Percentiles rank a stretch among this genome's conserved stretches.
phyloP scores from a whole-genome alignment of 306 rosid genomes.

The Medicago ruthenica region DNA sequence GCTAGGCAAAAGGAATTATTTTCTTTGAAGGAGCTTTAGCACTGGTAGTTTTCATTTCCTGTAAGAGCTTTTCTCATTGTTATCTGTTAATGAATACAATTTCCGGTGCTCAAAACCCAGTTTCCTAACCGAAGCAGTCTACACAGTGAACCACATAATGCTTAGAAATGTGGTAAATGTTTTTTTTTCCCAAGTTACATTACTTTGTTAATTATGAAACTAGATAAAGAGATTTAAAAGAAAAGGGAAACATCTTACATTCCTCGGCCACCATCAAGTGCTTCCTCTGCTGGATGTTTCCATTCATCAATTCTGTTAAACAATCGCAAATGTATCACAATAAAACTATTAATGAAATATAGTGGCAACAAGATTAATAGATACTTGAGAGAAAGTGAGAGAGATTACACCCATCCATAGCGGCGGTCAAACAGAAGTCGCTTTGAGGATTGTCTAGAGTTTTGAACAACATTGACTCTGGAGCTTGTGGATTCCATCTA shows the following conservation, averaged over 20 bases:
- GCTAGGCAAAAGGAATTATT: not conserved
- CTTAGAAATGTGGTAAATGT: not conserved
- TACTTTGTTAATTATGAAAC: constrained; percentile 11
- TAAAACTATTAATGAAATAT: not conserved
- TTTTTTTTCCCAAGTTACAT: not conserved
- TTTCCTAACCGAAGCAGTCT: not conserved
- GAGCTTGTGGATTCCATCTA: constrained; percentile 51
- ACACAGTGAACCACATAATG: not conserved
- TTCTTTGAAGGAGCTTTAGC: not conserved
- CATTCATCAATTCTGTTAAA: constrained; percentile 83
- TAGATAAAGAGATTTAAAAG: not conserved
- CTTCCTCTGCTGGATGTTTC: constrained; percentile 87
- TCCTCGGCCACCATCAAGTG: constrained; percentile 93
- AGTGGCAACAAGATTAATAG: not conserved
- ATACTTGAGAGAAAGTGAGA: constrained; percentile 29
- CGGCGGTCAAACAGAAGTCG: constrained; percentile 88
- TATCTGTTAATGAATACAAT: not conserved
- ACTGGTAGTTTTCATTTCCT: not conserved
- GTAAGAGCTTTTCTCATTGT: not conserved
- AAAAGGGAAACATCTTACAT: constrained; percentile 55
- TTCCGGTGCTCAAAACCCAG: not conserved
- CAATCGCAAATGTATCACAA: not conserved
- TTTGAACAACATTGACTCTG: constrained; percentile 37
- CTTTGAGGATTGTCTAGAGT: constrained; percentile 51
- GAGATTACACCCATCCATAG: constrained; percentile 89